Percentiles rank a stretch among this genome's conserved stretches.
Conservation (phyloP, 2,329 filamentous ascomycete species). For the Fusarium austroafricanum region DNA sequence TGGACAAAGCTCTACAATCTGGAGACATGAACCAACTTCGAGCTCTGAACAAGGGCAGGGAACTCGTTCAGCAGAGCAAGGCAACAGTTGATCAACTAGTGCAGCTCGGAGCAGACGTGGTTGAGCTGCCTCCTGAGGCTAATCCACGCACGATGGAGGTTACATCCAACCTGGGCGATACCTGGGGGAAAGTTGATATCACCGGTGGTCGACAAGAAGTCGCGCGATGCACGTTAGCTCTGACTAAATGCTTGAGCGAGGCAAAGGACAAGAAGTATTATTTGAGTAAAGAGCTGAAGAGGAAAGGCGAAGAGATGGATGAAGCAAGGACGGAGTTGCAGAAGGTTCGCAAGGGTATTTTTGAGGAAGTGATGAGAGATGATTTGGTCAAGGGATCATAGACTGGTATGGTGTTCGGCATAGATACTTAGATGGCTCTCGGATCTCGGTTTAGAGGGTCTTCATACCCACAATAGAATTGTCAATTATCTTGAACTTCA, state of each 20-base stretch:
- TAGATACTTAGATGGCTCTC: background rate
- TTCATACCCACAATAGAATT: background rate
- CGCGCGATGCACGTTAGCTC: slow-evolving; percentile 48
- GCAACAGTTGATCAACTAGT: slow-evolving; percentile 26
- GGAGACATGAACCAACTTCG: slow-evolving; percentile 47
- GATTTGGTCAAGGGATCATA: slow-evolving; percentile 14
- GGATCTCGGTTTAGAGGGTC: slow-evolving; percentile 7
- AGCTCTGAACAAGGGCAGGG: slow-evolving; percentile 28
- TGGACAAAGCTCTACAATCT: slow-evolving; percentile 55
- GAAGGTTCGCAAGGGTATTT: slow-evolving; percentile 55
- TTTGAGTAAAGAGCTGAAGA: slow-evolving; percentile 49
- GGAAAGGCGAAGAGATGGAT: slow-evolving; percentile 48
- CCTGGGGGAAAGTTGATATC: slow-evolving; percentile 64
- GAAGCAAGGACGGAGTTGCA: slow-evolving; percentile 56
- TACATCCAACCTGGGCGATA: slow-evolving; percentile 55
- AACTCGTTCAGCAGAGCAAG: slow-evolving; percentile 21
- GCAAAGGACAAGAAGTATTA: slow-evolving; percentile 48
- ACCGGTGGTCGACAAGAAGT: slow-evolving; percentile 56
- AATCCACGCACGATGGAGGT: slow-evolving; percentile 55
- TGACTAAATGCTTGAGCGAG: slow-evolving; percentile 49
- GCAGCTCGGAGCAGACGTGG: slow-evolving; percentile 21
- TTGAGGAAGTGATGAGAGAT: slow-evolving; percentile 36
- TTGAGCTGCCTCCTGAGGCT: slow-evolving; percentile 51
- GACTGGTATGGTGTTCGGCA: background rate
- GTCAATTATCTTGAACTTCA: slow-evolving; percentile 3